These are phyloP conservation scores for Calonectria ilicicola DNA, from an alignment of 2,329 filamentous ascomycete genomes.

Conservation along the genomic window DNA sequence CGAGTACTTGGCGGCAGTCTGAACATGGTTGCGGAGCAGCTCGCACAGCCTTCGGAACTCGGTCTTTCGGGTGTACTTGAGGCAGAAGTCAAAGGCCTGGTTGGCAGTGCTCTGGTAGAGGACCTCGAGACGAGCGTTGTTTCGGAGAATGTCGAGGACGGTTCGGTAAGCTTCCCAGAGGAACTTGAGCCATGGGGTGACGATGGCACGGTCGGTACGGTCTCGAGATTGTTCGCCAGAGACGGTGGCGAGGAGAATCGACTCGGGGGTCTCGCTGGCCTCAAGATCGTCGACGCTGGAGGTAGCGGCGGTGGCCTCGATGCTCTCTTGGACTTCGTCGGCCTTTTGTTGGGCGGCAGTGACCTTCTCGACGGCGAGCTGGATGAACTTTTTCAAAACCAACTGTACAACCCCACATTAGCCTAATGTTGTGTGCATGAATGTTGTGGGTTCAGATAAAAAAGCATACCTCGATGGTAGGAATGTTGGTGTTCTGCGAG, in stretches of 20 bases:
- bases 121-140: constrained; percentile 96
- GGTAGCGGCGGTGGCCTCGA: constrained; percentile 75
- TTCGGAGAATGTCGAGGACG: constrained; percentile 97
- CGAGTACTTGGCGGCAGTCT: constrained; percentile 99
- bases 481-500: constrained; percentile 98
- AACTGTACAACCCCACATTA: constrained; percentile 62
- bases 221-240: constrained; percentile 98
- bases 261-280: constrained; percentile 97
- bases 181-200: constrained; percentile 99
- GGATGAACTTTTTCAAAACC: constrained; percentile 97
- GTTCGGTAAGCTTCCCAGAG: constrained; percentile 99
- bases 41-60: constrained; percentile 99
- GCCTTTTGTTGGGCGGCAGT: constrained; percentile 96
- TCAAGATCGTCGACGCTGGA: constrained; percentile 94
- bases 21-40: constrained; percentile 96
- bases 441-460: background rate
- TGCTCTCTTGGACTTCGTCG: constrained; percentile 89
- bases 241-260: constrained; percentile 95
- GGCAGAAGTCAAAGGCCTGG: constrained; percentile 98
- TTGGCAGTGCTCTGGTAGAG: constrained; percentile 99
- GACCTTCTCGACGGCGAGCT: constrained; percentile 95
- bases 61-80: constrained; percentile 98
- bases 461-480: constrained; percentile 85
- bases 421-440: constrained; percentile 25
- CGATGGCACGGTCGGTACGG: constrained; percentile 96